phyloP scores from a whole-genome alignment of 2,329 filamentous ascomycete species.

The Xylaria sp. region DNA sequence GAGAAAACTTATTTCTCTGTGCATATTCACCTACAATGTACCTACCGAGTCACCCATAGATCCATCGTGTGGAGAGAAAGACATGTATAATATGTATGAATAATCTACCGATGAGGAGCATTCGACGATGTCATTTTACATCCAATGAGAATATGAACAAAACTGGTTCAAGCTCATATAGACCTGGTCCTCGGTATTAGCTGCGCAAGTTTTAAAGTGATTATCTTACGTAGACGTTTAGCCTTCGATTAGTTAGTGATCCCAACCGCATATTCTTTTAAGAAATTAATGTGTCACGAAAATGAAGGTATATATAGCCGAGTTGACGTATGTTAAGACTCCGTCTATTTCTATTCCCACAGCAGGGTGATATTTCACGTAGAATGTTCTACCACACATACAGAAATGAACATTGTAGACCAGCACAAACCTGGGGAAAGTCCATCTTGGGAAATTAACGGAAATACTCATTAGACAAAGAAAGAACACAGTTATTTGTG shows the following conservation, averaged over 20 bases:
- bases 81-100: conserved; percentile 39
- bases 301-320: too few species aligned
- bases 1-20: conserved; percentile 12
- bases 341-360: not conserved
- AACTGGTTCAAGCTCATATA: not conserved
- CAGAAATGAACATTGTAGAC: too few species aligned
- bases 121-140: not conserved
- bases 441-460: conserved; percentile 39
- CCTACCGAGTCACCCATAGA: conserved; percentile 28
- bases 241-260: not conserved
- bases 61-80: conserved; percentile 23
- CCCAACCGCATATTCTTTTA: not conserved
- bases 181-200: not conserved
- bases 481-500: conserved; percentile 45
- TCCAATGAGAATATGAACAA: not conserved
- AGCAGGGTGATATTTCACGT: not conserved
- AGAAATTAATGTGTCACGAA: too few species aligned
- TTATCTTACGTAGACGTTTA: not conserved
- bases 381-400: too few species aligned
- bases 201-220: not conserved
- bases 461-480: conserved; percentile 46
- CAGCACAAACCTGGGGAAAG: too few species aligned
- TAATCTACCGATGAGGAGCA: not conserved
- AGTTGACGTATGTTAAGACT: not conserved
- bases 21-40: conserved; percentile 32